Evolutionary conservation across 352 stramenopile species (phyloP), one percentile per base, ranked within the genome.

Genomic region (Phytophthora pistaciae): DNA sequence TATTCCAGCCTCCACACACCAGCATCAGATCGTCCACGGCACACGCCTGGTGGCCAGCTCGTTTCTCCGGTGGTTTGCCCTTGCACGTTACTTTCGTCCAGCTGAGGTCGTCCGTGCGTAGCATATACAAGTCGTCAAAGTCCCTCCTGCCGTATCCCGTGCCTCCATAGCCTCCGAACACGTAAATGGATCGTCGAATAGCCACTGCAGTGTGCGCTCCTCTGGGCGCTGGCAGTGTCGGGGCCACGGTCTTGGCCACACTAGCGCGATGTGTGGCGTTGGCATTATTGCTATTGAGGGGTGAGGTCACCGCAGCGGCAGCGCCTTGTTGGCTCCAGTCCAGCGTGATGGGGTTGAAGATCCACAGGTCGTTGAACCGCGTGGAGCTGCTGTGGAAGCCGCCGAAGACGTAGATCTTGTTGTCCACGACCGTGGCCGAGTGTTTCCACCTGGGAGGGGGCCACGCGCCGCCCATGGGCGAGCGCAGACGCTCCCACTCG

Each of bases 131-230:
- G 77, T 99, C 97, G 58, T 98, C 93, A 78, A 99, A 98, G 82
- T 99, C 97, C 36, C 90, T 84, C 1, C 97, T 83, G 1, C 89
- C 89, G 70, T 96, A 99, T 4, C 95, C 94, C 0, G 89, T 84
- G 29, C 97, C 97, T 40, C 97, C 97, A 71, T 99, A 99, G 1
- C 97, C 97, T 16, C 97, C 97, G 85, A 99, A 99, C 9, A 99
- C 82, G 66, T 97, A 95, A 48, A 99, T 88, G 36, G 64, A 77
- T 49, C 82, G 79, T 57, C 88, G 83, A 46, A 99, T 94, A 7
- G 96, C 68, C 21, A 93, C 88, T 0, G 93, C 91, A 1, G 92
- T 95, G 73, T 99, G 97, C 7, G 87, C 93, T 18, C 97, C 96
- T 20, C 97, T 85, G 8, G 96, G 95, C 6, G 92, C 70, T 16